These are phyloP conservation scores for Fusarium begoniae DNA, from an alignment of 2,329 filamentous ascomycete species.

Conservation along the genomic window DNA sequence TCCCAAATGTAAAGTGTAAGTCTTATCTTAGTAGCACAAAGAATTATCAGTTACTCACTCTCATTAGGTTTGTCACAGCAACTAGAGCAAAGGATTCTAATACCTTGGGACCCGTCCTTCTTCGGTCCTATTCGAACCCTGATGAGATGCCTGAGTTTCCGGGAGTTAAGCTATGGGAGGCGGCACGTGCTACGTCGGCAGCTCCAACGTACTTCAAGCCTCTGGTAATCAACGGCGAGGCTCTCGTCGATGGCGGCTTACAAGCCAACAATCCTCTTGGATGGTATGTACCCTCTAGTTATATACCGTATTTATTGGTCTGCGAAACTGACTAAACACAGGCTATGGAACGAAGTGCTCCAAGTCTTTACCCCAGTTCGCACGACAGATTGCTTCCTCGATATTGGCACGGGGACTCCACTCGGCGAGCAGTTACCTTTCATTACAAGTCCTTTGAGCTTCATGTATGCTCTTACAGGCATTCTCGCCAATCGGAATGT, in stretches of 20 bases:
- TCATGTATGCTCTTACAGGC: neutral
- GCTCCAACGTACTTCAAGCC: neutral
- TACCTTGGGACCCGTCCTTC: neutral
- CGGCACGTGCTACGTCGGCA: neutral
- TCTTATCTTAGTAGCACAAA: neutral
- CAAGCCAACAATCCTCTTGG: neutral
- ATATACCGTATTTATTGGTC: too few species aligned
- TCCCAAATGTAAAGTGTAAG: neutral
- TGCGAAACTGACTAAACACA: too few species aligned
- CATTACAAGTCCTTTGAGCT: too few species aligned
- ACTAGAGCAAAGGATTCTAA: rapidly evolving
- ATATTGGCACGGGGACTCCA: neutral
- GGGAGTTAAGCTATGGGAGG: neutral
- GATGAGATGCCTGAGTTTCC: neutral
- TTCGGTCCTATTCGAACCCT: neutral
- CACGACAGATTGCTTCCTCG: neutral
- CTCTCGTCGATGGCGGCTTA: rapidly evolving
- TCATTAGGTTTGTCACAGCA: rapidly evolving
- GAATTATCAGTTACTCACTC: neutral
- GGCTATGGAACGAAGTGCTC: neutral
- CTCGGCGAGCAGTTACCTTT: neutral
- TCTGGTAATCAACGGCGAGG: rapidly evolving
- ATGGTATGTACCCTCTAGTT: neutral
- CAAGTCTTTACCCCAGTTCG: neutral
- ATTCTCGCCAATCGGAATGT: neutral